Conservation (phyloP, 169 alveolate species). For the Babesia bovis region DNA sequence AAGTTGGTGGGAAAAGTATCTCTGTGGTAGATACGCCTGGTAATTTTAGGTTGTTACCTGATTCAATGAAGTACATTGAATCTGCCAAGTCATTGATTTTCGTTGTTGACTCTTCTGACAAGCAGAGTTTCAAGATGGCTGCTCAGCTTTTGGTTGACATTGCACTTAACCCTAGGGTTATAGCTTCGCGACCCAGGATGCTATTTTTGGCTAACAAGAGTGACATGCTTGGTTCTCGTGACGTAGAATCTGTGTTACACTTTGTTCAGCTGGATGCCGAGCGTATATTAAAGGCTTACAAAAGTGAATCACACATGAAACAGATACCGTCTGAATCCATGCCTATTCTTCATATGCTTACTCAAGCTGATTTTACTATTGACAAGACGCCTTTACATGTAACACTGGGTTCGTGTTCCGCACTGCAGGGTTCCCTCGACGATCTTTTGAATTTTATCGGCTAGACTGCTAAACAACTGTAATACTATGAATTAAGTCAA, state of each 20-base stretch:
- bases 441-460: constrained; percentile 9
- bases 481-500: too few species aligned
- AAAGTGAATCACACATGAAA: constrained; percentile 36
- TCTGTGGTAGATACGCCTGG: constrained; percentile 27
- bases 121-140: constrained; percentile 41
- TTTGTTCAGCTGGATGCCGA: constrained; percentile 38
- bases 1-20: not conserved
- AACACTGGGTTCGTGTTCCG: constrained; percentile 1
- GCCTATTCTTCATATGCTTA: constrained; percentile 1
- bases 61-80: constrained; percentile 23
- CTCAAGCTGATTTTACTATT: constrained; percentile 16
- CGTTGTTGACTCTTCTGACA: constrained; percentile 33
- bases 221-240: constrained; percentile 15
- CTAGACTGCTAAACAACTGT: not conserved
- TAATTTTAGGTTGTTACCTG: constrained; percentile 13
- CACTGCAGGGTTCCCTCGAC: not conserved
- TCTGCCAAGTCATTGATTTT: constrained; percentile 13
- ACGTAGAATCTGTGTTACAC: constrained; percentile 13
- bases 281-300: constrained; percentile 33
- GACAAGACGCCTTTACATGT: constrained; percentile 2
- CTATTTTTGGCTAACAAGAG: constrained; percentile 33
- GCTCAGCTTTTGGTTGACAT: constrained; percentile 32
- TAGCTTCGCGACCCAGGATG: constrained; percentile 3
- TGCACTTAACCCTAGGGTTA: constrained; percentile 12
- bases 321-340: constrained; percentile 10